Percentiles rank a stretch among this genome's conserved stretches.
Conservation (phyloP, 2,329 filamentous ascomycete species). For the Dactylellina haptotyla region DNA sequence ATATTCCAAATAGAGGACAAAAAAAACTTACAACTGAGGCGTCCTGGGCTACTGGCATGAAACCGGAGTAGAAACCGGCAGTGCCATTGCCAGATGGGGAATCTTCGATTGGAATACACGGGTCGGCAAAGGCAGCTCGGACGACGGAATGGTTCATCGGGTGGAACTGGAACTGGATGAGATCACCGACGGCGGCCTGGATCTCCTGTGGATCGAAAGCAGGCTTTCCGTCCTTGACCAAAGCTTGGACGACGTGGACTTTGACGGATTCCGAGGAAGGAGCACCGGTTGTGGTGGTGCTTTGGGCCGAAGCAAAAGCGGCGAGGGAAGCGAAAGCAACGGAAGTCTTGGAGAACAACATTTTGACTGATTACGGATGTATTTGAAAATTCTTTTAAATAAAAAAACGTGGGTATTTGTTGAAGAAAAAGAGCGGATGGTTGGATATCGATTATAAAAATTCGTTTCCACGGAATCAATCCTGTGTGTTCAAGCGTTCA, state of each 20-base stretch:
- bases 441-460: constrained; percentile 14
- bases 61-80: constrained; percentile 74
- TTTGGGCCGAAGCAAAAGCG: constrained; percentile 57
- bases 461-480: constrained; percentile 47
- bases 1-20: background rate
- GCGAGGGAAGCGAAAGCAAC: constrained; percentile 56
- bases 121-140: constrained; percentile 77
- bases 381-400: constrained; percentile 23
- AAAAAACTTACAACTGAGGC: constrained; percentile 67
- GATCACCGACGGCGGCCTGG: constrained; percentile 55
- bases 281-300: constrained; percentile 57
- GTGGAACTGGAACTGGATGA: constrained; percentile 57
- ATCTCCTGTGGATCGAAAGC: constrained; percentile 55
- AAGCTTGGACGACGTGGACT: constrained; percentile 61
- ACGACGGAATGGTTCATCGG: constrained; percentile 78
- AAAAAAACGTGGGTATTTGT: constrained; percentile 4
- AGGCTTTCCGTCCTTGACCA: constrained; percentile 59
- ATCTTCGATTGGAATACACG: constrained; percentile 71
- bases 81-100: constrained; percentile 45
- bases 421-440: constrained; percentile 7
- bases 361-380: constrained; percentile 55
- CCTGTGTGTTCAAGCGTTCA: constrained; percentile 48
- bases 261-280: constrained; percentile 55
- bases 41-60: constrained; percentile 71
- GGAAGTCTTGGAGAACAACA: constrained; percentile 58